These are phyloP conservation scores for Umbelopsis sp. DNA, from an alignment of 371 early-diverging fungal species.

Conservation along the genomic window DNA sequence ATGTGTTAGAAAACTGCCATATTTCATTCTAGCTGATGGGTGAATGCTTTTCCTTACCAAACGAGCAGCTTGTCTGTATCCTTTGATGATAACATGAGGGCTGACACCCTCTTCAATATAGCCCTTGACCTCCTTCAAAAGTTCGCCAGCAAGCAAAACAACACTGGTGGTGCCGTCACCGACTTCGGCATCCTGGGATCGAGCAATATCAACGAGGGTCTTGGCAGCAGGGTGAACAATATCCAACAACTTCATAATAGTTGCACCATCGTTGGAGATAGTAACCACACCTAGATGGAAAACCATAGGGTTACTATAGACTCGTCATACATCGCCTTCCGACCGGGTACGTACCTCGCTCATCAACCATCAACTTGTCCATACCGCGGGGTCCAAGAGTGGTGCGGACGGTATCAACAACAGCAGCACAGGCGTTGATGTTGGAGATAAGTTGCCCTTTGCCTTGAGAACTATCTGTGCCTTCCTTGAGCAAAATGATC, in stretches of 20 bases:
- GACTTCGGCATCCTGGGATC: slow-evolving; percentile 99
- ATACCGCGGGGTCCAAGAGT: slow-evolving; percentile 99
- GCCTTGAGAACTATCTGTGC: slow-evolving; percentile 99
- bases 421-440: slow-evolving; percentile 95
- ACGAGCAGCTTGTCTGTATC: slow-evolving; percentile 87
- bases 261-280: slow-evolving; percentile 99
- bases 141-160: slow-evolving; percentile 96
- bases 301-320: not conserved
- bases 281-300: slow-evolving; percentile 77
- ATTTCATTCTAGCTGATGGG: too few species aligned
- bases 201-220: slow-evolving; percentile 96
- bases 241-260: slow-evolving; percentile 98
- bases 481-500: slow-evolving; percentile 98
- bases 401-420: slow-evolving; percentile 96
- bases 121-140: slow-evolving; percentile 92
- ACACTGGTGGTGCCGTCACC: slow-evolving; percentile 99
- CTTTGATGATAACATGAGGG: slow-evolving; percentile 94
- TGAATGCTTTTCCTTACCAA: slow-evolving; percentile 45
- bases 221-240: slow-evolving; percentile 99
- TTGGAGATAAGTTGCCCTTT: slow-evolving; percentile 98
- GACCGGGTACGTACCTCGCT: slow-evolving; percentile 61
- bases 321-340: too few species aligned
- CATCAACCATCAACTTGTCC: slow-evolving; percentile 99
- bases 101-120: slow-evolving; percentile 96
- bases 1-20: not conserved